These are phyloP conservation scores for Aspergillus steynii DNA, from an alignment of 495 filamentous ascomycete genomes.

Conservation along the genomic window DNA sequence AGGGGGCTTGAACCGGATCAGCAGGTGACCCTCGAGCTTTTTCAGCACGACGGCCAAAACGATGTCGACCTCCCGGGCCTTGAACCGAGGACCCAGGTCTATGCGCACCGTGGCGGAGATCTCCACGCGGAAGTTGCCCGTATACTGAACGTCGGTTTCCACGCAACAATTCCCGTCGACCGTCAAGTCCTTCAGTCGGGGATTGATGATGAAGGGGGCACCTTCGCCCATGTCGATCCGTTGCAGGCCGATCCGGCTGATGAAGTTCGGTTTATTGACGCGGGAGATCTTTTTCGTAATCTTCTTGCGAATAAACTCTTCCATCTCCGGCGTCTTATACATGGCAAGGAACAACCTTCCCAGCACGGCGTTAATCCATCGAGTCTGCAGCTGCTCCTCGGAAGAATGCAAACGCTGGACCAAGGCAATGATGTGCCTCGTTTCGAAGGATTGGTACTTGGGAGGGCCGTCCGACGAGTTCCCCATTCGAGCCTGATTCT, in stretches of 20 bases:
- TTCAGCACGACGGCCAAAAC: conserved; percentile 84
- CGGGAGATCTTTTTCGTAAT: conserved; percentile 95
- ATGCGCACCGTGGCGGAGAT: conserved; percentile 88
- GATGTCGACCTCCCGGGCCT: conserved; percentile 83
- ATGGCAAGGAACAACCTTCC: conserved; percentile 84
- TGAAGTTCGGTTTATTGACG: conserved; percentile 87
- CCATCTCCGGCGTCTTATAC: conserved; percentile 79
- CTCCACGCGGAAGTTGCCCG: conserved; percentile 84
- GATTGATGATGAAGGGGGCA: conserved; percentile 87
- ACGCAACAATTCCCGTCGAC: conserved; percentile 85
- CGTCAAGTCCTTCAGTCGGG: conserved; percentile 82
- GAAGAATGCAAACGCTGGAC: conserved; percentile 89
- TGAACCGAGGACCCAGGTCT: conserved; percentile 85
- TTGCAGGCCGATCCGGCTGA: conserved; percentile 76
- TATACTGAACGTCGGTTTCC: conserved; percentile 85
- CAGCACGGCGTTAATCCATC: conserved; percentile 91
- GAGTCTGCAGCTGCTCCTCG: conserved; percentile 86
- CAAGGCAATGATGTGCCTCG: conserved; percentile 79
- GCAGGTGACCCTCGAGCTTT: conserved; percentile 78
- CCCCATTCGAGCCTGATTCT: conserved; percentile 72
- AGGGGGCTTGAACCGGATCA: conserved; percentile 89
- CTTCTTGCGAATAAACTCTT: conserved; percentile 76
- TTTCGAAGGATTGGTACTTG: conserved; percentile 73
- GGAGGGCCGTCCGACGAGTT: conserved; percentile 61
- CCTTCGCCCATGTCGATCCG: conserved; percentile 84